Evolutionary conservation across 768 basidiomycete genomes (phyloP).

Genomic region (Phylloporus scabripes): DNA sequence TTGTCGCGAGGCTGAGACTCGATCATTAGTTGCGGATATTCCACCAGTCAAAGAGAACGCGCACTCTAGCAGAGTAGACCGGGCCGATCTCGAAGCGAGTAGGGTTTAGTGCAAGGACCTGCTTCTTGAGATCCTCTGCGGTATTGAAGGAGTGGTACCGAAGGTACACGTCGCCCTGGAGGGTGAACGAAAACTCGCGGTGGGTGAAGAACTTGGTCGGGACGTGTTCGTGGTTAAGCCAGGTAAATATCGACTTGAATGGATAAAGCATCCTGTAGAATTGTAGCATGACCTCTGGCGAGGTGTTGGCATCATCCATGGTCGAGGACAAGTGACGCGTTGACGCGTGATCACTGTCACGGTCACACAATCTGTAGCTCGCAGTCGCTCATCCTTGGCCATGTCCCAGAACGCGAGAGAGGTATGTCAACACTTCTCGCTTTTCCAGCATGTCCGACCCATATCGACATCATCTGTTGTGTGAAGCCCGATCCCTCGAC

Average conservation of each 20-base stretch:
- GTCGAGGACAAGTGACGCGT: conserved; percentile 14
- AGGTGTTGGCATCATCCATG: conserved; percentile 24
- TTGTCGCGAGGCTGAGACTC: conserved; percentile 73
- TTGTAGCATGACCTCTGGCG: conserved; percentile 61
- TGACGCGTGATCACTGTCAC: conserved; percentile 7
- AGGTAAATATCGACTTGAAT: conserved; percentile 87
- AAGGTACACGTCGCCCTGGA: conserved; percentile 85
- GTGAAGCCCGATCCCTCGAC: conserved; percentile 91
- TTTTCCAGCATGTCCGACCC: conserved; percentile 12
- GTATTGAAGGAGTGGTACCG: conserved; percentile 90
- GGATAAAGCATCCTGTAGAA: conserved; percentile 94
- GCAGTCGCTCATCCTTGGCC: no score
- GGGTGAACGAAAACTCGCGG: conserved; percentile 94
- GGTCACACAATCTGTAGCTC: no score
- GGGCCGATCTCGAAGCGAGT: conserved; percentile 97
- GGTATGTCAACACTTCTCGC: conserved; percentile 35
- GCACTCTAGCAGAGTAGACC: conserved; percentile 78
- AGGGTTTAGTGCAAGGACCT: conserved; percentile 79
- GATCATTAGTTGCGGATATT: conserved; percentile 1
- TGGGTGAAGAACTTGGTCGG: conserved; percentile 82
- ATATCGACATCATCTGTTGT: conserved; percentile 72
- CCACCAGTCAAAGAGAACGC: conserved; percentile 26
- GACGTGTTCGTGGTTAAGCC: conserved; percentile 89
- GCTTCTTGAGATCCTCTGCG: conserved; percentile 86
- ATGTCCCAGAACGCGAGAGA: conserved; percentile 77